Evolutionary conservation across 345 rosid species (phyloP), one percentile per base, ranked within the genome.

Genomic region (Aquilaria malaccensis): DNA sequence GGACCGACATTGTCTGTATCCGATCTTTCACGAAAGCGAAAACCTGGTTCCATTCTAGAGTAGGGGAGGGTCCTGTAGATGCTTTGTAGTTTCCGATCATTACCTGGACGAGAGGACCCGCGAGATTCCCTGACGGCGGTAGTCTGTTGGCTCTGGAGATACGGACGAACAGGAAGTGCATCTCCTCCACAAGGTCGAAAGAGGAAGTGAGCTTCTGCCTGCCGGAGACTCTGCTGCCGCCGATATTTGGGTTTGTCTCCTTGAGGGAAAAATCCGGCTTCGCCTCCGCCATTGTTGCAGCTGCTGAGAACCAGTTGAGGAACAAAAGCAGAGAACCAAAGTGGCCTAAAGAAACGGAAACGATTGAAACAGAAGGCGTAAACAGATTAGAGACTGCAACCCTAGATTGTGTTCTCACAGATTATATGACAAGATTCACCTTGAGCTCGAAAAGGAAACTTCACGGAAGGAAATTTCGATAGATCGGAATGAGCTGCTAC

Each of bases 11-110:
- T 62, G 74, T 60, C 63, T 77, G 82, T 5, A 37, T 37, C 7
- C 43, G 5, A 4, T 78, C 78, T 71, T 74, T 80, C 0, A 77
- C 49, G 66, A 80, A 83, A 50, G 85, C 81, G 61, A 78, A 83
- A n/a, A 74, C 77, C 43, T 78, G 66, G 61, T 66, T 70, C 72
- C 74, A 78, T 50, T 75, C 79, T 1, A 70, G 74, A 12, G 62
- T 65, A 33, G 30, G 29, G 7, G 7, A 37, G 43, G 5, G 31
- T 47, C 63, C 71, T 1, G 82, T 74, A 72, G 70, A 71, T 43
- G 72, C 79, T 67, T 68, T 64, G 56, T 58, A 69, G 68, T 71
- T 67, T 57, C 85, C 70, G 60, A 66, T 65, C 10, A 64, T 73
- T 2, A 76, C 63, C 60, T 78, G 78, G 46, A 76, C 73, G 41